Conservation (phyloP, 352 stramenopile genomes). For the Lagenidium giganteum region DNA sequence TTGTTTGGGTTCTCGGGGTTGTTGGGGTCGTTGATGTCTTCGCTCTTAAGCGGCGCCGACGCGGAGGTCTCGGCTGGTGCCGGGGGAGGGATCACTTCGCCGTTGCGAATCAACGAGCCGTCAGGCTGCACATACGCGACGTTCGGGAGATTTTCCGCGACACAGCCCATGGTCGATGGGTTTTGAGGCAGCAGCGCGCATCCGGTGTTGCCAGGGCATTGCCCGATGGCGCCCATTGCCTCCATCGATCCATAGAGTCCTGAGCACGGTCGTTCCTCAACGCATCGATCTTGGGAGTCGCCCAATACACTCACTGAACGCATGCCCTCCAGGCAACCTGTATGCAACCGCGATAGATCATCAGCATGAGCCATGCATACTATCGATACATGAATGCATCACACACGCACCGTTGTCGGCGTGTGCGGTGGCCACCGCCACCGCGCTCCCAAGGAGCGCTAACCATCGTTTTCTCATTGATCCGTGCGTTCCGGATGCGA, state of each 20-base stretch:
- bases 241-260: conserved; percentile 49
- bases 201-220: conserved; percentile 40
- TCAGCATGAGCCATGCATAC: not conserved
- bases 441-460: too few relatives aligned
- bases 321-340: conserved; percentile 39
- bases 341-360: not conserved
- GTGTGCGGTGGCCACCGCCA: too few relatives aligned
- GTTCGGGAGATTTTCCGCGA: conserved; percentile 33
- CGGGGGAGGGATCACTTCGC: conserved; percentile 22
- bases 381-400: conserved; percentile 5
- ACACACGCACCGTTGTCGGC: conserved; percentile 11
- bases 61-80: conserved; percentile 1
- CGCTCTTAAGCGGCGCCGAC: not conserved
- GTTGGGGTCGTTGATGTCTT: not conserved
- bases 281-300: conserved; percentile 41
- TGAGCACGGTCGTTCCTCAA: conserved; percentile 46
- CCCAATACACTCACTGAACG: conserved; percentile 69
- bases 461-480: too few relatives aligned
- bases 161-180: conserved; percentile 66
- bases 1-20: not conserved
- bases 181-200: conserved; percentile 55
- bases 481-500: too few relatives aligned
- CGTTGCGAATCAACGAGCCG: conserved; percentile 47
- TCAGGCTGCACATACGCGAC: conserved; percentile 72
- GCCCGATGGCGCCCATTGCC: conserved; percentile 39